Evolutionary conservation across 2,329 filamentous ascomycete genomes (phyloP).

Genomic region (Thermothelomyces thermophilus): DNA sequence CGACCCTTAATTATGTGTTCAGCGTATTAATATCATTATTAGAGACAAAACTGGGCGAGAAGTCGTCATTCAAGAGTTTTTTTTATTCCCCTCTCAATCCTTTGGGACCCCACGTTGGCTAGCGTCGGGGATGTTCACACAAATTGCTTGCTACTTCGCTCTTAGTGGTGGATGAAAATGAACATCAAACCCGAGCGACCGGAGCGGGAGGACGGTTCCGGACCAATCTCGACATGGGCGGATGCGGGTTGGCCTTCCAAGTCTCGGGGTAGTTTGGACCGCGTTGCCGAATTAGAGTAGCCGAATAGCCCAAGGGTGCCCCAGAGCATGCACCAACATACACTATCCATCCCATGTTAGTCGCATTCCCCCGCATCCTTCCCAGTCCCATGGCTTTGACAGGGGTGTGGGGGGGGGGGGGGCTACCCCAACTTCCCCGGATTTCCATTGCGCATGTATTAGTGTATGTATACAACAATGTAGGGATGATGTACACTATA

Average conservation of each 20-base stretch:
- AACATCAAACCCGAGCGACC: not conserved
- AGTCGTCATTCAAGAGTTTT: no score
- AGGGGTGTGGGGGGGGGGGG: no score
- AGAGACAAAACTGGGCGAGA: no score
- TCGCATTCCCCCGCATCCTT: not conserved
- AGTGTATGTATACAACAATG: no score
- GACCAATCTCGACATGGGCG: not conserved
- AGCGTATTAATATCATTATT: no score
- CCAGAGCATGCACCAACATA: not conserved
- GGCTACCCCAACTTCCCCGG: not conserved
- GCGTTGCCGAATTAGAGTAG: not conserved
- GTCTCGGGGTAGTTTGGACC: not conserved
- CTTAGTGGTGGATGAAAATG: slow-evolving; percentile 8
- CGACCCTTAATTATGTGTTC: no score
- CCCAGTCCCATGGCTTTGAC: no score
- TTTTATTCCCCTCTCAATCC: no score
- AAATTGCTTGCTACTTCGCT: not conserved
- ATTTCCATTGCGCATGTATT: no score
- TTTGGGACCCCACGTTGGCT: no score
- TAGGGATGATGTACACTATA: no score
- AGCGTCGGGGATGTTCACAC: not conserved
- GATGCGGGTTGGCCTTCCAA: not conserved
- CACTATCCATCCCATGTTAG: not conserved
- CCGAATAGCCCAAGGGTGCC: not conserved
- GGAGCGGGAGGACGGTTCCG: not conserved